phyloP scores from a whole-genome alignment of 2,329 filamentous ascomycete genomes.

The Ophiostoma piceae region DNA sequence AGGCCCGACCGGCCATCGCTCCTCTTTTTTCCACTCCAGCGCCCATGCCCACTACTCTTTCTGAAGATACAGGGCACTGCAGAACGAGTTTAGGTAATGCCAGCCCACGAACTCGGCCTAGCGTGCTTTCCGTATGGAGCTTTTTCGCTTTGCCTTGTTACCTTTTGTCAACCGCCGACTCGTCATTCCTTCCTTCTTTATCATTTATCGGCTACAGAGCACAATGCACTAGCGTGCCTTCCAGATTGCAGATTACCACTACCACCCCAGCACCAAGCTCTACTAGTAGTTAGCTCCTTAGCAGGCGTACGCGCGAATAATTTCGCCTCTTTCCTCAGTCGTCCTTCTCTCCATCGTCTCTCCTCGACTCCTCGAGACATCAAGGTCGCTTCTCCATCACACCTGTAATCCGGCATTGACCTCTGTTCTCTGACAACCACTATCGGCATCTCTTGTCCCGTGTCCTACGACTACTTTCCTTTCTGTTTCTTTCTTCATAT shows the following conservation, averaged over 20 bases:
- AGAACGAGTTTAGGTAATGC: neutral
- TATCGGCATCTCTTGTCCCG: neutral
- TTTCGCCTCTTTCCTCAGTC: neutral
- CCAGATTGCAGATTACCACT: neutral
- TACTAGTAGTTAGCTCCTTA: neutral
- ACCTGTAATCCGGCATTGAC: neutral
- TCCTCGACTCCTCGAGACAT: neutral
- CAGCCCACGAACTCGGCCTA: neutral
- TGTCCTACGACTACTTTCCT: neutral
- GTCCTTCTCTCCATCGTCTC: neutral
- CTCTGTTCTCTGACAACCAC: neutral
- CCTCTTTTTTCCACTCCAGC: neutral
- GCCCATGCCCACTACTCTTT: neutral
- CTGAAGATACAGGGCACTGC: no score
- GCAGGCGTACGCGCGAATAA: constrained; percentile 4
- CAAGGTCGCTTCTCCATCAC: neutral
- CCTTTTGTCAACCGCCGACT: neutral
- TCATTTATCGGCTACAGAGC: neutral
- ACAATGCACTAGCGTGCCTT: neutral
- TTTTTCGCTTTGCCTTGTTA: neutral
- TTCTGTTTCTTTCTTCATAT: neutral
- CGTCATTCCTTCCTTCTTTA: constrained; percentile 10
- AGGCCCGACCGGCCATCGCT: neutral
- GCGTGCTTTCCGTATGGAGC: neutral
- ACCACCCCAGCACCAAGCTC: neutral